Percentiles rank a stretch among this genome's conserved stretches.
Evolutionary conservation across 345 rosid genomes (phyloP).

Genomic region (Excoecaria cochinchinensis): DNA sequence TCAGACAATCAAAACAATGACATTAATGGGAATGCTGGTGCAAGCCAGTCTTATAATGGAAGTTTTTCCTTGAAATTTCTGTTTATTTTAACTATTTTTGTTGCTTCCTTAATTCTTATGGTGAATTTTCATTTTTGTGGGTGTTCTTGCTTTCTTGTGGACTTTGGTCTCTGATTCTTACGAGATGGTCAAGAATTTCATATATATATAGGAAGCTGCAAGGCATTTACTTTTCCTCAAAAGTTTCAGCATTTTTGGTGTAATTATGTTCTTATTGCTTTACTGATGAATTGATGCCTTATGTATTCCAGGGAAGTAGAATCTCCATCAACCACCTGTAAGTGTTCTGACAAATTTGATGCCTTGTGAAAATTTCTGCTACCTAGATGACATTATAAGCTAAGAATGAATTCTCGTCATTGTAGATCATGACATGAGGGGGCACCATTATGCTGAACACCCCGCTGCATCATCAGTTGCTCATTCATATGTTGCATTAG

Average conservation of each 20-base stretch:
- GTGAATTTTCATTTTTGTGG: not conserved
- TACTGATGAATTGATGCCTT: constrained; percentile 28
- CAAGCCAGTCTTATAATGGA: not conserved
- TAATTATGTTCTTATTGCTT: not conserved
- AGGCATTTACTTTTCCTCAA: not conserved
- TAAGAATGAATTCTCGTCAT: constrained; percentile 18
- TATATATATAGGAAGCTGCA: not conserved
- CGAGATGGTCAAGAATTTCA: not conserved
- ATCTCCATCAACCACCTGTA: constrained; percentile 58
- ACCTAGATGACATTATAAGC: constrained; percentile 13
- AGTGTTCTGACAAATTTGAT: constrained; percentile 23
- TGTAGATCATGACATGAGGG: constrained; percentile 55
- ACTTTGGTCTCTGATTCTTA: not conserved
- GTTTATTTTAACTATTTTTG: not conserved
- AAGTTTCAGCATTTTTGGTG: constrained; percentile 6
- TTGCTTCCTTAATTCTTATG: not conserved
- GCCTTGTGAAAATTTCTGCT: constrained; percentile 15
- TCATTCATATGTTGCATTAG: constrained; percentile 56
- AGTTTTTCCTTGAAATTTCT: constrained; percentile 4
- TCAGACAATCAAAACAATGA: not conserved
- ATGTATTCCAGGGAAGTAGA: constrained; percentile 59
- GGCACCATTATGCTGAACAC: constrained; percentile 45
- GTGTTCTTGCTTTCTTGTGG: constrained; percentile 13
- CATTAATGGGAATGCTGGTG: not conserved
- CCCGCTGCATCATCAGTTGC: constrained; percentile 43